phyloP scores from a whole-genome alignment of 2,329 filamentous ascomycete species.

The Plenodomus lindquistii region DNA sequence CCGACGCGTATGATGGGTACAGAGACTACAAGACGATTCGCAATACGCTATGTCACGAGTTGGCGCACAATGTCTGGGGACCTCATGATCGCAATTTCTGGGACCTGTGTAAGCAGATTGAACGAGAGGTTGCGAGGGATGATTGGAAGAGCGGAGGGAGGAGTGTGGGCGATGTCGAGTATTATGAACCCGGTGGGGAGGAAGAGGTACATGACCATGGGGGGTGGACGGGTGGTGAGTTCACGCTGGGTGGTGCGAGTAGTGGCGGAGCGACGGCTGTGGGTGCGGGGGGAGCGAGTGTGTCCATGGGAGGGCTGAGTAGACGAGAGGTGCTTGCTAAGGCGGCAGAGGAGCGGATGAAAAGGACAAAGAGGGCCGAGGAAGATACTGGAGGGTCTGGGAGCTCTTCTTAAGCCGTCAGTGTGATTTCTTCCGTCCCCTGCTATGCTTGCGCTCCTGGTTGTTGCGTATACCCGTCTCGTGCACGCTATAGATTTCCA shows the following conservation, averaged over 20 bases:
- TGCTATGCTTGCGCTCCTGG: no score
- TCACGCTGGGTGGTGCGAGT: constrained; percentile 37
- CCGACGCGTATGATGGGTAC: constrained; percentile 92
- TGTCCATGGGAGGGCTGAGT: constrained; percentile 56
- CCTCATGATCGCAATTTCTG: constrained; percentile 88
- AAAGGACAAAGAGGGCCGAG: constrained; percentile 53
- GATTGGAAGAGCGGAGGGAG: constrained; percentile 76
- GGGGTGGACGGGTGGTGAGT: constrained; percentile 49
- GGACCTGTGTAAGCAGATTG: constrained; percentile 84
- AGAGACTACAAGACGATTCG: constrained; percentile 90
- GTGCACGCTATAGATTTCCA: not conserved
- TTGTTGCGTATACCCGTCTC: not conserved
- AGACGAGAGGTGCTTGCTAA: constrained; percentile 75
- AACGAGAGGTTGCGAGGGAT: constrained; percentile 77
- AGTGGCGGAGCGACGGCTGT: constrained; percentile 19
- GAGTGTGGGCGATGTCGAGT: constrained; percentile 40
- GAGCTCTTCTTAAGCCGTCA: not conserved
- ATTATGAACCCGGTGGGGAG: constrained; percentile 30
- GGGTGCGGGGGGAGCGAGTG: constrained; percentile 27
- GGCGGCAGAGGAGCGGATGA: constrained; percentile 70
- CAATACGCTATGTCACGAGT: constrained; percentile 90
- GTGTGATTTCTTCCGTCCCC: no score
- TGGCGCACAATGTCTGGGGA: constrained; percentile 87
- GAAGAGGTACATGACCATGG: constrained; percentile 47
- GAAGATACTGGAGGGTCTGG: constrained; percentile 33